Evolutionary conservation across 805 yeast genomes (phyloP), one percentile per base, ranked within the genome.

Genomic region (Spathaspora hagerdaliae): DNA sequence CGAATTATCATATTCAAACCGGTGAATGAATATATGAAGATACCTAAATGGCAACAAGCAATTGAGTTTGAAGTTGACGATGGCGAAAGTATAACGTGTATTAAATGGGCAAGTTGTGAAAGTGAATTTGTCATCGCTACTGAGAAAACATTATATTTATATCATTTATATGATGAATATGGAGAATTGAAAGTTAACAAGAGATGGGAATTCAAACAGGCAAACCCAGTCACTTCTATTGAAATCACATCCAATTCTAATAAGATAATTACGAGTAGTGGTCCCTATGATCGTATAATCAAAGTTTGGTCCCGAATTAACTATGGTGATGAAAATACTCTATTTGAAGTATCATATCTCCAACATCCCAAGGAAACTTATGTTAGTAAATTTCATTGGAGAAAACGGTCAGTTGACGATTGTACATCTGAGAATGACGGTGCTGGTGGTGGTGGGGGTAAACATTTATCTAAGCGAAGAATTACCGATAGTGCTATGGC

Each of bases 241-340:
- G 68, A 72, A 29, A 76, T 87, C 24, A 79, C 96, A 0, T 80
- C 78, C n/a, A 85, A 86, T 51, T 79, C 89, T 0, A 75, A 76
- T 42, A 71, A 82, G 38, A 79, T 90, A 15, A 54, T 65, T 19
- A 85, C 90, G 7, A 75, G 84, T 41, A 73, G 78, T 34, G 82
- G 86, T 0, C 69, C 67, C 36, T 78, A 75, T 58, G 96, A 88
- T 59, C 71, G 72, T 32, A 67, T 85, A 11, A 81, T 87, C 27
- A 88, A 87, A 57, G 71, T 88, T 2, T 91, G 96, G 96, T 74
- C 82, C 44, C 69, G 97, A 42, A 71, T 81, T 7, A 77, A 85
- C 7, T 87, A 82, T 56, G 89, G 85, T 31, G 74, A 76, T 27
- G 63, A 60, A 39, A 60, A 64, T 32, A 75, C 80, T 35, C 74